These are phyloP conservation scores for Eucalyptus marginata DNA, from an alignment of 345 rosid species.

Conservation along the genomic window DNA sequence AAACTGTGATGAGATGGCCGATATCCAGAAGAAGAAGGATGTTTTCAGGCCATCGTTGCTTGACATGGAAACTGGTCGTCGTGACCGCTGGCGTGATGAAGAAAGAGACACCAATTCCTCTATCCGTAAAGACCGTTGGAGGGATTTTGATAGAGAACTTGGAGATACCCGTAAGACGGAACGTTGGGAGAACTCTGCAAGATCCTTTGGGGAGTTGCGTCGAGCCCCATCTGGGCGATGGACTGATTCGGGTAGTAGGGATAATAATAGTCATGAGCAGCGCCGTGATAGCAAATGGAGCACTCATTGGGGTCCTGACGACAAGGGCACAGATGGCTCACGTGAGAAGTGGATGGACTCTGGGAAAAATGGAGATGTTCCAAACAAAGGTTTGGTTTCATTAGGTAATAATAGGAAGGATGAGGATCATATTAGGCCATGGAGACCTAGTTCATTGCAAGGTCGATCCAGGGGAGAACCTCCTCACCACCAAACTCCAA, in stretches of 20 bases:
- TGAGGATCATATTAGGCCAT: constrained; percentile 60
- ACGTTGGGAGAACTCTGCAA: constrained; percentile 78
- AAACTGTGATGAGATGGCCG: constrained; percentile 48
- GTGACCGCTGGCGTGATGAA: constrained; percentile 94
- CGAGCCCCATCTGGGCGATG: constrained; percentile 73
- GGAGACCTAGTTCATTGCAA: constrained; percentile 67
- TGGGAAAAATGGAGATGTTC: constrained; percentile 57
- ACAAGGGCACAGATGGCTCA: constrained; percentile 40
- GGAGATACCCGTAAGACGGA: constrained; percentile 58
- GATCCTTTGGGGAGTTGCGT: constrained; percentile 57
- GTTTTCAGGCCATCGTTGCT: constrained; percentile 75
- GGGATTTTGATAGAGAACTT: constrained; percentile 71
- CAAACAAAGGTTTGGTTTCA: constrained; percentile 46
- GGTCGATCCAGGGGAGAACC: constrained; percentile 72
- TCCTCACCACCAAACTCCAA: constrained; percentile 38
- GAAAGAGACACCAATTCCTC: constrained; percentile 78
- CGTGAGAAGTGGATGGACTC: constrained; percentile 53
- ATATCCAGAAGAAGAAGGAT: constrained; percentile 63
- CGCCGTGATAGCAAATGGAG: constrained; percentile 98
- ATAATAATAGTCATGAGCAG: constrained; percentile 48
- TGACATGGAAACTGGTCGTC: constrained; percentile 66
- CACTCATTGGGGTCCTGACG: constrained; percentile 94
- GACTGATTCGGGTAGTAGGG: constrained; percentile 71
- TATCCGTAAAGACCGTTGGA: constrained; percentile 67
- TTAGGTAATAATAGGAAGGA: constrained; percentile 48